Evolutionary conservation across 1,139 yeast species (phyloP).

Genomic region (Zhuliangozyma parablackwelliae): DNA sequence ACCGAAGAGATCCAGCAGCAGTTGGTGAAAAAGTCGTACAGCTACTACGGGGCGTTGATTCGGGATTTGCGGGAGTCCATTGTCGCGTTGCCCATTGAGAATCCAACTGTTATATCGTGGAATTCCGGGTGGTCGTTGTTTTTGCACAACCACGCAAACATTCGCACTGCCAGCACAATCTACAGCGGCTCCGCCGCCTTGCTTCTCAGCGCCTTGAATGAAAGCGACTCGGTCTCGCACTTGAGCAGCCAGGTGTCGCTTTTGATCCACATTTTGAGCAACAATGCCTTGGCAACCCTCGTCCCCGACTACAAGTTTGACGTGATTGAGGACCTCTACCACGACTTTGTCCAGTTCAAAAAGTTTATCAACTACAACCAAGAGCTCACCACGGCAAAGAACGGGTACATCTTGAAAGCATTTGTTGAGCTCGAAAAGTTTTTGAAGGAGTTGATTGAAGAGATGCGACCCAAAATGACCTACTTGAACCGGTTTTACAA

Average conservation of each 20-base stretch:
- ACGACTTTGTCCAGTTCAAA: slow-evolving; percentile 22
- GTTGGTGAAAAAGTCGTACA: slow-evolving; percentile 31
- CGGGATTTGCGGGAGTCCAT: slow-evolving; percentile 31
- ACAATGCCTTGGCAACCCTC: slow-evolving; percentile 21
- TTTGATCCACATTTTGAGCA: slow-evolving; percentile 22
- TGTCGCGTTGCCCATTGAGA: slow-evolving; percentile 28
- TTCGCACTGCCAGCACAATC: slow-evolving; percentile 29
- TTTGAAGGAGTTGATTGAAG: slow-evolving; percentile 22
- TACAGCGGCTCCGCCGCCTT: slow-evolving; percentile 34
- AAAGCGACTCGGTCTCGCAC: slow-evolving; percentile 16
- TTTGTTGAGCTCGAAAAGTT: slow-evolving; percentile 29
- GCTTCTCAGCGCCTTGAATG: slow-evolving; percentile 23
- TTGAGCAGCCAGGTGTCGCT: slow-evolving; percentile 25
- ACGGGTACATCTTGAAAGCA: slow-evolving; percentile 11
- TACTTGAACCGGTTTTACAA: slow-evolving; percentile 23
- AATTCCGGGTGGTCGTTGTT: slow-evolving; percentile 36
- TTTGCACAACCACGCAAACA: slow-evolving; percentile 30
- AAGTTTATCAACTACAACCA: slow-evolving; percentile 15
- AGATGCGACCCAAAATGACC: slow-evolving; percentile 23
- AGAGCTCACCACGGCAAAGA: slow-evolving; percentile 10
- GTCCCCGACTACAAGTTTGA: slow-evolving; percentile 35
- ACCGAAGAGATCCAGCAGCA: slow-evolving; percentile 25
- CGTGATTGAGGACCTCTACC: slow-evolving; percentile 22
- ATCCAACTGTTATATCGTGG: slow-evolving; percentile 35
- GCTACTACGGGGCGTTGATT: slow-evolving; percentile 32